Conservation (phyloP, 2,329 filamentous ascomycete genomes). For the Pseudogymnoascus sp. region DNA sequence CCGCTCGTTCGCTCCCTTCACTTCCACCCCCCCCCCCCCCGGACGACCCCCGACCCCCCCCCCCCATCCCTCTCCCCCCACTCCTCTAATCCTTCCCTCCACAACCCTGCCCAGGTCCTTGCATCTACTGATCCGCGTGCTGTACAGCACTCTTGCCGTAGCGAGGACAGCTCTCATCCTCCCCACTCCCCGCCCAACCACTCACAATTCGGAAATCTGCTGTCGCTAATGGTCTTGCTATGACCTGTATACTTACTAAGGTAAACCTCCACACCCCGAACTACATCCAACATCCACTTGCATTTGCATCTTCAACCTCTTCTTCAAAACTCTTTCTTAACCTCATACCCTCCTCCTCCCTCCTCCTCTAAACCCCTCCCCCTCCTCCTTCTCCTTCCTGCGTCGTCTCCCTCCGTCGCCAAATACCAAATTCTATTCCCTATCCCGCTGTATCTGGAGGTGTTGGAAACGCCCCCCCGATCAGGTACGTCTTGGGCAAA, state of each 20-base stretch:
- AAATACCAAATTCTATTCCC: background rate
- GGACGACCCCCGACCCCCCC: background rate
- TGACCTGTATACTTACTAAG: background rate
- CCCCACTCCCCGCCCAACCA: background rate
- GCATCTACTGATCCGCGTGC: background rate
- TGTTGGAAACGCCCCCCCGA: background rate
- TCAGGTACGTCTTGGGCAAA: background rate
- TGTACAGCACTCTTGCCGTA: background rate
- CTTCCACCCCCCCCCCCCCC: background rate
- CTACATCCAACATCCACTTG: conserved; percentile 10
- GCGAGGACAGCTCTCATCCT: background rate
- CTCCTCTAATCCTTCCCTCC: background rate
- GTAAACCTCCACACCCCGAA: background rate
- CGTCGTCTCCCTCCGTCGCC: conserved; percentile 20
- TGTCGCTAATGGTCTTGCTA: background rate
- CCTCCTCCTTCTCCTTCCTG: conserved; percentile 10
- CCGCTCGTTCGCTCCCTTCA: too few species aligned
- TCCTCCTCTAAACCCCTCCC: too few species aligned
- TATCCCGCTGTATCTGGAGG: background rate
- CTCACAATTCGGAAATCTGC: background rate
- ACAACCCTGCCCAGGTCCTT: background rate
- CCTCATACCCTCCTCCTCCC: conserved; percentile 21
- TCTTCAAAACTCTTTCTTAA: conserved; percentile 18
- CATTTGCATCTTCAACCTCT: conserved; percentile 10
- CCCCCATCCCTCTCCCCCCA: conserved; percentile 17